Percentiles rank a stretch among this genome's conserved stretches.
phyloP scores from a whole-genome alignment of 1,284 basidiomycete genomes.

The Ceratobasidium sp. region DNA sequence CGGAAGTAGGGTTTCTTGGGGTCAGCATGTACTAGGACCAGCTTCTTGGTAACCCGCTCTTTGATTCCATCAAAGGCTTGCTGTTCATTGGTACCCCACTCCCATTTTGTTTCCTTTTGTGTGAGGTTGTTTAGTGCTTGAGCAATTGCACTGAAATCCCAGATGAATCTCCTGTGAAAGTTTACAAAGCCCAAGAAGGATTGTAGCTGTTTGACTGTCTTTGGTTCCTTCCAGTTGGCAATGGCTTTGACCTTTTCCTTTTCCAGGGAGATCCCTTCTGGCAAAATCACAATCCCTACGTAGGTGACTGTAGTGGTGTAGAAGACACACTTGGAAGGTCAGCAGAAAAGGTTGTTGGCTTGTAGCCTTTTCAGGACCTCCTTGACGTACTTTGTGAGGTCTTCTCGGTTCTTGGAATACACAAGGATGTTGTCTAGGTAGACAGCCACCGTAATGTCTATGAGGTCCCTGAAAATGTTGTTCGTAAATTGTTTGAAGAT shows the following conservation, averaged over 20 bases:
- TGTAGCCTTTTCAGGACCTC: slow-evolving; percentile 56
- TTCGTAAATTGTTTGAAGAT: no score
- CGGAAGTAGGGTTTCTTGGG: slow-evolving; percentile 2
- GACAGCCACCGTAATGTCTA: slow-evolving; percentile 47
- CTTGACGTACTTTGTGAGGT: slow-evolving; percentile 51
- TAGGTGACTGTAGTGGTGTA: not conserved
- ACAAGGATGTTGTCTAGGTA: slow-evolving; percentile 43
- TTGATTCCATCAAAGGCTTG: not conserved
- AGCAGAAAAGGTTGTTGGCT: no score
- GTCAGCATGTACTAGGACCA: slow-evolving; percentile 11
- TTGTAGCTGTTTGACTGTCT: slow-evolving; percentile 51
- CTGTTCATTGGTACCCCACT: not conserved
- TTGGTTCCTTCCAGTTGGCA: slow-evolving; percentile 56
- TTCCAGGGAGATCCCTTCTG: slow-evolving; percentile 56
- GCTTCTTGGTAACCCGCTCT: not conserved
- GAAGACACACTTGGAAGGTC: not conserved
- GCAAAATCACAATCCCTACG: slow-evolving; percentile 50
- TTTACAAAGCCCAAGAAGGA: slow-evolving; percentile 53
- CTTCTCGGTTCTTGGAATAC: slow-evolving; percentile 26
- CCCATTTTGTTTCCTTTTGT: not conserved
- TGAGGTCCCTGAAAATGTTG: slow-evolving; percentile 47
- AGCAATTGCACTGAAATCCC: slow-evolving; percentile 48
- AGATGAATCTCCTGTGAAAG: slow-evolving; percentile 53
- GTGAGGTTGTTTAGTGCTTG: slow-evolving; percentile 48
- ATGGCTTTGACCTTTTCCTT: slow-evolving; percentile 57